Evolutionary conservation across 2,329 filamentous ascomycete species (phyloP), one percentile per base, ranked within the genome.

Genomic region (Cladophialophora bantiana): DNA sequence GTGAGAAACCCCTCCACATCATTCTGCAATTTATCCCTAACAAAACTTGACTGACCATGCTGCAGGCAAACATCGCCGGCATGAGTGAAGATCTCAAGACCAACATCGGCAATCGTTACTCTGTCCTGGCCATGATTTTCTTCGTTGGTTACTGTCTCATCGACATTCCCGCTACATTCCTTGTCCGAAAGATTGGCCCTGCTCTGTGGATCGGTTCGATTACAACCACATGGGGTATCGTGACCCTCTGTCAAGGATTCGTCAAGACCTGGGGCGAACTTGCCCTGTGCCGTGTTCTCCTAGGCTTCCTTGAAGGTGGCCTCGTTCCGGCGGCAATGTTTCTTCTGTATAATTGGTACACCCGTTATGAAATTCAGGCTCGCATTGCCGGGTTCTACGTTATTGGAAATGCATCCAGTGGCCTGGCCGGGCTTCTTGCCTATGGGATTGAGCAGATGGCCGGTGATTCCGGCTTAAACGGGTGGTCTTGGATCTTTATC

Each of bases 371-470:
- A 62, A 74, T 79, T 1, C 75, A 71, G 12, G 75, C 74, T 31
- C 67, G 75, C 38, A 67, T 70, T 31, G 68, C 73, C 10, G 59
- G 50, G 1, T 75, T 75, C 50, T 75, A 70, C 68, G 40, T 74
- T 4, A 65, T 74, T 35, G 71, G 70, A 5, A 66, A 70, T 48
- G 54, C 72, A 5, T 40, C 71, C 34, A 69, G 68, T 50, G 76
- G 73, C 1, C 77, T 77, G 34, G 72, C 73, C 3, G 74, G 73
- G 6, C 78, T 81, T 18, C 75, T 79, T 34, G 78, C 77, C 0
- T 80, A 76, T 20, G 77, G 75, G 0, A 74, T 81, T 42, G 75
- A 74, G 36, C 67, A 74, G 31, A 66, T 77, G 58, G 65, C 72
- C 2, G 75, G 53, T 12, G n/a, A 13, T 15, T n/a, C 40, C 7